These are phyloP conservation scores for Pleurostoma richardsiae DNA, from an alignment of 2,329 filamentous ascomycete genomes.

Conservation along the genomic window DNA sequence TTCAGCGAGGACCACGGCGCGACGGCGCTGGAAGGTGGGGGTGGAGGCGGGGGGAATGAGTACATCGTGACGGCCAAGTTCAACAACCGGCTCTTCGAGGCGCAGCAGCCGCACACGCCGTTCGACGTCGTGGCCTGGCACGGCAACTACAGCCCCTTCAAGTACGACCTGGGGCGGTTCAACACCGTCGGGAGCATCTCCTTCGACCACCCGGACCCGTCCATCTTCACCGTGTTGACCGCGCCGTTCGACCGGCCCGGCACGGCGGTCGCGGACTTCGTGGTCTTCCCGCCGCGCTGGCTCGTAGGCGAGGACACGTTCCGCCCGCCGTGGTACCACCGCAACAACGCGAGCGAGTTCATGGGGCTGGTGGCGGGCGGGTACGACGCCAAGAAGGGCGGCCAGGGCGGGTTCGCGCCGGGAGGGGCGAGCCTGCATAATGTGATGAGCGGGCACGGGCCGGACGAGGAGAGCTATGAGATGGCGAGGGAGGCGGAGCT, in stretches of 20 bases:
- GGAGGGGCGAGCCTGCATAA: constrained; percentile 62
- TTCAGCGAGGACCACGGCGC: constrained; percentile 55
- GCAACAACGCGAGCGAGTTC: constrained; percentile 63
- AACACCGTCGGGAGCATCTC: constrained; percentile 68
- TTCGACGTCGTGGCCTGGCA: constrained; percentile 81
- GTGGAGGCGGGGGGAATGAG: constrained; percentile 14
- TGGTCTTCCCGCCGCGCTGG: constrained; percentile 70
- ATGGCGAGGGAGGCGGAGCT: constrained; percentile 51
- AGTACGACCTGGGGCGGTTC: constrained; percentile 76
- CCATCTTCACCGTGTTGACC: constrained; percentile 69
- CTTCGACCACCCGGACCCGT: constrained; percentile 74
- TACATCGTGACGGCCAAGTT: constrained; percentile 60
- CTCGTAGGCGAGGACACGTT: constrained; percentile 66
- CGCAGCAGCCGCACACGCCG: constrained; percentile 63
- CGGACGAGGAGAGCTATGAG: constrained; percentile 52
- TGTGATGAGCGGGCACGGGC: constrained; percentile 64
- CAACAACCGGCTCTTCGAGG: constrained; percentile 61
- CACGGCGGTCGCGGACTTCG: constrained; percentile 65
- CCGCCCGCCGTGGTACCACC: constrained; percentile 68
- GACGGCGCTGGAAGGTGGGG: constrained; percentile 24
- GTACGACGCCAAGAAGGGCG: constrained; percentile 59
- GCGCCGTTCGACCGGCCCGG: constrained; percentile 56
- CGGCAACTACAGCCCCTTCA: constrained; percentile 74
- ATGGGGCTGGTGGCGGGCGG: constrained; percentile 54
- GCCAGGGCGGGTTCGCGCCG: constrained; percentile 48